A percentile compares a stretch with the other conserved stretches of the same genome.
Evolutionary conservation across 1,139 yeast genomes (phyloP).

Genomic region (Lodderomyces orthopsilosis): DNA sequence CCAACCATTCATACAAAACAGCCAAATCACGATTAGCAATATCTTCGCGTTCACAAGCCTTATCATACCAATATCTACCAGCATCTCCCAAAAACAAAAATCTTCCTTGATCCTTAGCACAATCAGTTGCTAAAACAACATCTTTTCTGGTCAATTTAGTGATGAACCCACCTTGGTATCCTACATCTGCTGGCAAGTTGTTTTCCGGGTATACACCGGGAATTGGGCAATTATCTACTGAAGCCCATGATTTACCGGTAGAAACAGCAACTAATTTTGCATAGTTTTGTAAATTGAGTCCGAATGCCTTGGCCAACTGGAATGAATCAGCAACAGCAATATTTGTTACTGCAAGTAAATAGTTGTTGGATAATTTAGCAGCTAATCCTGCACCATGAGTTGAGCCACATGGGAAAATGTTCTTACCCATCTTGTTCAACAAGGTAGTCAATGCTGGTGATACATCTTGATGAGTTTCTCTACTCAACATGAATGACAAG

Average conservation of each 20-base stretch:
- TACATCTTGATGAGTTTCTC: slow-evolving; percentile 27
- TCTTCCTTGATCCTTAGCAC: slow-evolving; percentile 38
- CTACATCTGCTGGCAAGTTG: slow-evolving; percentile 46
- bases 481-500: slow-evolving; percentile 57
- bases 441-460: slow-evolving; percentile 26
- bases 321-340: slow-evolving; percentile 62
- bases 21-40: slow-evolving; percentile 44
- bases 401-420: slow-evolving; percentile 52
- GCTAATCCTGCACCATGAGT: slow-evolving; percentile 57
- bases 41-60: slow-evolving; percentile 44
- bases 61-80: slow-evolving; percentile 43
- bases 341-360: slow-evolving; percentile 56
- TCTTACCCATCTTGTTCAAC: slow-evolving; percentile 50
- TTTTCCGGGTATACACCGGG: slow-evolving; percentile 48
- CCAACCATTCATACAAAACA: slow-evolving; percentile 48
- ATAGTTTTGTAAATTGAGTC: slow-evolving; percentile 48
- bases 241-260: slow-evolving; percentile 63
- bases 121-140: slow-evolving; percentile 51
- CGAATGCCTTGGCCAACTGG: slow-evolving; percentile 54
- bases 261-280: slow-evolving; percentile 55
- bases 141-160: slow-evolving; percentile 56
- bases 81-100: slow-evolving; percentile 43
- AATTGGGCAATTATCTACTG: slow-evolving; percentile 60
- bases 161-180: slow-evolving; percentile 54
- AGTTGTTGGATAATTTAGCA: slow-evolving; percentile 59